These are phyloP conservation scores for Mariannaea elegans DNA, from an alignment of 2,329 filamentous ascomycete genomes.

Conservation along the genomic window DNA sequence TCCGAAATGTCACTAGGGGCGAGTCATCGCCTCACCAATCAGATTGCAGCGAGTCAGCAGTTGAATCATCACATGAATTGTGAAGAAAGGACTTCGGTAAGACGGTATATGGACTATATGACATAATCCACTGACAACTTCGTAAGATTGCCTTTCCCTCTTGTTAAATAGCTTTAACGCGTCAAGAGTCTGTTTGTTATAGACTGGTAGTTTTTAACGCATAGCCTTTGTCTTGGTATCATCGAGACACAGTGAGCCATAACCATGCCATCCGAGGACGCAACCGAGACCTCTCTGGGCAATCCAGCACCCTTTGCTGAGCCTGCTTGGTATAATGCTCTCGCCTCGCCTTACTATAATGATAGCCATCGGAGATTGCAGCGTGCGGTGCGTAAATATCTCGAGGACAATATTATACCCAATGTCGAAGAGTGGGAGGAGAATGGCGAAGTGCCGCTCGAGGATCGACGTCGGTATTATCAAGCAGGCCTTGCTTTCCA, in stretches of 20 bases:
- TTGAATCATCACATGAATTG: background rate
- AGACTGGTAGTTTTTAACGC: too few species aligned
- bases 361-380: background rate
- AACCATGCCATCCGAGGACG: background rate
- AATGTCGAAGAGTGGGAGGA: conserved; percentile 3
- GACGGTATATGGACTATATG: too few species aligned
- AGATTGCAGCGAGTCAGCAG: background rate
- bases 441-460: background rate
- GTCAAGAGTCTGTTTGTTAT: too few species aligned
- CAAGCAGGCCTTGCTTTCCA: conserved; percentile 1
- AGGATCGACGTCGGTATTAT: background rate
- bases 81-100: too few species aligned
- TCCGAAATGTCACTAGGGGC: background rate
- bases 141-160: too few species aligned
- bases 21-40: background rate
- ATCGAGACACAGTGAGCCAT: too few species aligned
- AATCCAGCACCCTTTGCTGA: background rate
- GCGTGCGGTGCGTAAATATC: background rate
- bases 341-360: background rate
- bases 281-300: background rate
- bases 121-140: too few species aligned
- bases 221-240: too few species aligned
- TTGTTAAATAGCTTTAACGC: too few species aligned
- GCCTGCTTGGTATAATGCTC: background rate
- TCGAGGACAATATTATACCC: background rate